Percentiles rank a stretch among this genome's conserved stretches.
These are phyloP conservation scores for Huntiella decipiens DNA, from an alignment of 2,329 filamentous ascomycete species.

Conservation along the genomic window DNA sequence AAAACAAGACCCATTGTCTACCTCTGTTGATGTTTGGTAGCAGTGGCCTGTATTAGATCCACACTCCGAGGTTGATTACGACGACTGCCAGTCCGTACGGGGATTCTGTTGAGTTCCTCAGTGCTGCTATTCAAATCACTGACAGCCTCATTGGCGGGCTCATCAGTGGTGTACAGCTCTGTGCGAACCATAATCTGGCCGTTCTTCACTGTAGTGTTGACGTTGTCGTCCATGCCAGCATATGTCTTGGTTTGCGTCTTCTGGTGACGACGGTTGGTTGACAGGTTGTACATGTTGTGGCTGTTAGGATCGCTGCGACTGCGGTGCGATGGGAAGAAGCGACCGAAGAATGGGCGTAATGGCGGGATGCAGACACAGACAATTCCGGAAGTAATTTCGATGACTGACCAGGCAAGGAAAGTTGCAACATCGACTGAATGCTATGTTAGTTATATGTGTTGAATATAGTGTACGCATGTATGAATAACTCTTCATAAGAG, in stretches of 20 bases:
- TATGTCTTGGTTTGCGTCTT: neutral
- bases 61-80: too few relatives aligned
- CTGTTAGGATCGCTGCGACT: too few relatives aligned
- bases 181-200: slow-evolving; percentile 6
- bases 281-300: too few relatives aligned
- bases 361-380: slow-evolving; percentile 19
- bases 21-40: too few relatives aligned
- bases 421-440: neutral
- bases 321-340: neutral
- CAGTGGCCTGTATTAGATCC: too few relatives aligned
- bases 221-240: neutral
- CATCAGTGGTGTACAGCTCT: slow-evolving; percentile 4
- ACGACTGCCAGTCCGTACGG: too few relatives aligned
- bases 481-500: too few relatives aligned
- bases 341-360: slow-evolving; percentile 14
- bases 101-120: slow-evolving; percentile 3
- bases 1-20: too few relatives aligned
- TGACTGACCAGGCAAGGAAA: slow-evolving; percentile 17
- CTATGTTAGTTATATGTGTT: too few relatives aligned
- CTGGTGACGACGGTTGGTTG: neutral
- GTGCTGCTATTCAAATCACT: slow-evolving; percentile 3
- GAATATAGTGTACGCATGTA: too few relatives aligned
- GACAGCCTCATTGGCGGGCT: neutral
- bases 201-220: slow-evolving; percentile 1
- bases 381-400: slow-evolving; percentile 18